phyloP scores from a whole-genome alignment of 805 yeast genomes.

The Yueomyces sinensis region DNA sequence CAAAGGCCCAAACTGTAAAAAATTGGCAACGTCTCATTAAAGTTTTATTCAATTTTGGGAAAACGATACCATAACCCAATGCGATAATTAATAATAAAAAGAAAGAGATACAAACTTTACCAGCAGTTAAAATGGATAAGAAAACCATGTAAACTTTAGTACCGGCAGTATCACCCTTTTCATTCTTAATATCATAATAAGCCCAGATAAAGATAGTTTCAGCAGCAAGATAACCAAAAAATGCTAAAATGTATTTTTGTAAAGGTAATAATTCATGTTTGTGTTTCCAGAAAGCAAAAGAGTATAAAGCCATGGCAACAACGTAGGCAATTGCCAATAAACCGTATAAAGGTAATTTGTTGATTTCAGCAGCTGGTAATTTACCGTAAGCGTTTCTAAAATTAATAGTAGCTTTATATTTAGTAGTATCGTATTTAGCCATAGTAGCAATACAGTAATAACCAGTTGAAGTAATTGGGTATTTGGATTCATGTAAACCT shows the following conservation, averaged over 20 bases:
- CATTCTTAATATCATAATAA: constrained; percentile 72
- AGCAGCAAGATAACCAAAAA: constrained; percentile 66
- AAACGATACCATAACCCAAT: constrained; percentile 90
- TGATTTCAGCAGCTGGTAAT: constrained; percentile 79
- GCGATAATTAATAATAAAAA: constrained; percentile 76
- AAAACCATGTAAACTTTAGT: constrained; percentile 66
- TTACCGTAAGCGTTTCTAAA: constrained; percentile 91
- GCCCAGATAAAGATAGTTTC: constrained; percentile 89
- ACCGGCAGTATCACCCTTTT: constrained; percentile 37
- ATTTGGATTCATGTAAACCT: constrained; percentile 50
- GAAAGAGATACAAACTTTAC: constrained; percentile 76
- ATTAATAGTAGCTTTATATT: constrained; percentile 54
- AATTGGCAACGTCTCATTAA: constrained; percentile 59
- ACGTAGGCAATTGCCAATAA: constrained; percentile 73
- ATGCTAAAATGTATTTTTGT: constrained; percentile 81
- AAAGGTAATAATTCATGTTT: constrained; percentile 79
- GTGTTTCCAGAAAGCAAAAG: constrained; percentile 74
- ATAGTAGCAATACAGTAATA: constrained; percentile 82
- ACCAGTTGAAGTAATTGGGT: constrained; percentile 64
- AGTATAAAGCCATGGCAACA: constrained; percentile 67
- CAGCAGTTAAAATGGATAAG: constrained; percentile 66
- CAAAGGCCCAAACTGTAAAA: constrained; percentile 43
- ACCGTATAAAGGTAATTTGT: constrained; percentile 83
- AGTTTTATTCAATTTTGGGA: constrained; percentile 65
- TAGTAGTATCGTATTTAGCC: constrained; percentile 28